A percentile compares a stretch with the other conserved stretches of the same genome.
These are phyloP conservation scores for Amaranthus cruentus DNA, from an alignment of 148 eudicot genomes.

Conservation along the genomic window DNA sequence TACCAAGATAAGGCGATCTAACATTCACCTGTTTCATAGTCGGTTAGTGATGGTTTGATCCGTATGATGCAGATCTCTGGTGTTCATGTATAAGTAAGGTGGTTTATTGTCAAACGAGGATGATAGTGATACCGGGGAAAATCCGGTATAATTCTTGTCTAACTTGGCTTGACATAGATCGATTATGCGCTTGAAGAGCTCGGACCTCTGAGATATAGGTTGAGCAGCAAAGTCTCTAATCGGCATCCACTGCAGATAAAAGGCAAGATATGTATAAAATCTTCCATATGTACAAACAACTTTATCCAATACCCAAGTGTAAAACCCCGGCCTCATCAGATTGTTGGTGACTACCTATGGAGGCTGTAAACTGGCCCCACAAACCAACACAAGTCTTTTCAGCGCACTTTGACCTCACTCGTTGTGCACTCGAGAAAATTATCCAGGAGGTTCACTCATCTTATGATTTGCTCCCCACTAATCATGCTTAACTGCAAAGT, in stretches of 20 bases:
- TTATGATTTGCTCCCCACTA: too few relatives aligned
- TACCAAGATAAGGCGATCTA: background rate
- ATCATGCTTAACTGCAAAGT: background rate
- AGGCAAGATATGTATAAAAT: background rate
- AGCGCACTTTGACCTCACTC: too few relatives aligned
- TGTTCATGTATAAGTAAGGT: conserved; percentile 48
- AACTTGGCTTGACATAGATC: conserved; percentile 52
- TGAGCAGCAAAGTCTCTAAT: conserved; percentile 55
- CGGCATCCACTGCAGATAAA: conserved; percentile 59
- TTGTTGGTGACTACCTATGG: too few relatives aligned
- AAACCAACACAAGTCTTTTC: too few relatives aligned
- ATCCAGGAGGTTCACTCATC: too few relatives aligned
- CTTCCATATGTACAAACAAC: background rate
- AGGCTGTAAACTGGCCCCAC: too few relatives aligned
- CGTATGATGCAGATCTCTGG: conserved; percentile 30
- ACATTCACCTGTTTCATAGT: conserved; percentile 17
- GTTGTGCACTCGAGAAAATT: too few relatives aligned
- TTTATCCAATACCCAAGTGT: too few relatives aligned
- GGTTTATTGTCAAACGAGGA: conserved; percentile 21
- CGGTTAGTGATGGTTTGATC: conserved; percentile 11
- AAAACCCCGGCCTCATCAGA: too few relatives aligned
- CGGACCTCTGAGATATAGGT: conserved; percentile 35
- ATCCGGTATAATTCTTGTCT: conserved; percentile 48
- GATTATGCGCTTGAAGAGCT: conserved; percentile 33
- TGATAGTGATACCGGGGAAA: conserved; percentile 32